A percentile compares a stretch with the other conserved stretches of the same genome.
Conservation (phyloP, 495 filamentous ascomycete genomes). For the Ramalina intermedia region DNA sequence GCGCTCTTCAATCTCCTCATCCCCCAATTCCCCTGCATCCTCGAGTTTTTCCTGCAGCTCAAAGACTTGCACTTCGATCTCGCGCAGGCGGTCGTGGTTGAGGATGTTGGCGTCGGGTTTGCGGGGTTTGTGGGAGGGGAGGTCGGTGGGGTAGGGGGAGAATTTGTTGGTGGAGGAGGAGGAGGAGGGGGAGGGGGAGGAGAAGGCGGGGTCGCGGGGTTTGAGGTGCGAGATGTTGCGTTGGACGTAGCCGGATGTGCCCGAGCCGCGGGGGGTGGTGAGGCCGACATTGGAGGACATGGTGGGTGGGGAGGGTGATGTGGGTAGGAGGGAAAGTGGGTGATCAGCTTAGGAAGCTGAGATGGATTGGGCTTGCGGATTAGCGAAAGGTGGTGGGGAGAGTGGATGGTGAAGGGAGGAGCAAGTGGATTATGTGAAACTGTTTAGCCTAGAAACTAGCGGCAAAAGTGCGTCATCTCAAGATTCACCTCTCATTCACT, state of each 20-base stretch:
- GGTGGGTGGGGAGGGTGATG: slow-evolving; percentile 8
- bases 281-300: slow-evolving; percentile 99
- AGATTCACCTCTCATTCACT: not conserved
- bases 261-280: slow-evolving; percentile 81
- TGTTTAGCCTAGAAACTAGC: no score
- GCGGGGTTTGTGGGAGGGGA: slow-evolving; percentile 53
- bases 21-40: slow-evolving; percentile 64
- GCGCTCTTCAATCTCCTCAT: slow-evolving; percentile 63
- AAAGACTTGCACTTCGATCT: slow-evolving; percentile 83
- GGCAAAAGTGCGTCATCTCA: not conserved
- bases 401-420: not conserved
- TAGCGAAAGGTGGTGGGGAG: not conserved
- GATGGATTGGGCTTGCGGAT: no score
- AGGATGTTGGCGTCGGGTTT: slow-evolving; percentile 84
- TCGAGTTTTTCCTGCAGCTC: slow-evolving; percentile 81
- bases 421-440: no score
- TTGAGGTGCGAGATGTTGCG: slow-evolving; percentile 79
- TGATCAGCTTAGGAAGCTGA: no score
- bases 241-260: slow-evolving; percentile 95
- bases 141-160: slow-evolving; percentile 47
- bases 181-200: slow-evolving; percentile 14
- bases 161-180: slow-evolving; percentile 37
- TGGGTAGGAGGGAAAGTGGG: no score
- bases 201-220: slow-evolving; percentile 42
- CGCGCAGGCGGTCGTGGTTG: slow-evolving; percentile 78